Base-by-base conservation (phyloP, 345 rosid genomes). In the Ceriops zippeliana region DNA sequence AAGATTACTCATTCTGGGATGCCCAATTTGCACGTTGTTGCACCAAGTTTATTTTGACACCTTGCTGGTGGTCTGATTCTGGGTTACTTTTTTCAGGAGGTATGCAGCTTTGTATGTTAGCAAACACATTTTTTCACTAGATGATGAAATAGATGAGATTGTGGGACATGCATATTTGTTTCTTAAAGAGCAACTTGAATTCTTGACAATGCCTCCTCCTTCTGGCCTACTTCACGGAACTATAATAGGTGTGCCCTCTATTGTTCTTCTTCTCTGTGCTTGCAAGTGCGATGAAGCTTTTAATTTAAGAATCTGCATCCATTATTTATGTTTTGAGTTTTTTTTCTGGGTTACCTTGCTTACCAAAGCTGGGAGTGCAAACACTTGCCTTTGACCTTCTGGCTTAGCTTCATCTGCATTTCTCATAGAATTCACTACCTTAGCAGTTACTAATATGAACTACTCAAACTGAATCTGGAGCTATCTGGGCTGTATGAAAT, bases 161-260 rank as follows among this genome's bases (percentile, higher is more conserved):
- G 84, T 86, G n/a, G 98, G 97, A 52, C 97, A 89, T 62, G 63
- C 88, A 20, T 93, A 86, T 78, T 79, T 89, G 75, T 93, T 88
- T 81, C 76, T 93, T 79, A 89, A 85, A 80, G 98, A 93, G 70
- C 96, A 89, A 74, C 98, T 93, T 77, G 86, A 83, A 70, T 84
- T 82, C 76, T 79, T 87, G 58, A 73, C 81, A 32, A 64, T 62
- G 79, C 82, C 87, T 10, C 77, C 85, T 73, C 75, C 93, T 73
- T 86, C 93, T 38, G 89, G 87, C 37, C 65, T 93, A 58, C 77
- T 92, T 54, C 96, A 89, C 34, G 98, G 98, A 78, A 90, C 96
- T 30, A 66, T 92, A 66, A 92, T 93, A 32, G 97, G 98, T 93
- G 52, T 35, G 83, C 62, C 68, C 67, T 66, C 61, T 63, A 31